phyloP scores from a whole-genome alignment of 139 green algal species.

The Chlamydomonas asymmetrica region DNA sequence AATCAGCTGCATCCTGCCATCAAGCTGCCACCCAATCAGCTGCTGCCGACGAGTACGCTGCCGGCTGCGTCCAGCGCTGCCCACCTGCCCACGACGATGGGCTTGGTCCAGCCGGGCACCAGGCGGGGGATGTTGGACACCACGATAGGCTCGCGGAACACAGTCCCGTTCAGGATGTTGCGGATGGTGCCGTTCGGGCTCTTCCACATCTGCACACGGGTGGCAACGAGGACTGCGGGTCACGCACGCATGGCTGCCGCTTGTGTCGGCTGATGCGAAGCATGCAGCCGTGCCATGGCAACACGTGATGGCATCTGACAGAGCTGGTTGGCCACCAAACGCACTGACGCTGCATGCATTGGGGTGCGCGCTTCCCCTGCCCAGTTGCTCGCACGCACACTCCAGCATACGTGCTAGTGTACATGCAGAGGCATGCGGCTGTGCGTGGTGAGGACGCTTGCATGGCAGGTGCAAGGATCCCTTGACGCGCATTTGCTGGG shows the following conservation, averaged over 20 bases:
- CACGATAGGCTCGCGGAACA: constrained; percentile 97
- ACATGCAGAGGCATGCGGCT: neutral
- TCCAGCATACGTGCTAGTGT: neutral
- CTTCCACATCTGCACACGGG: constrained; percentile 80
- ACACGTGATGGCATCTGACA: too few relatives aligned
- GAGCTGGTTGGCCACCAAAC: too few relatives aligned
- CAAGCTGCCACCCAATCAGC: too few relatives aligned
- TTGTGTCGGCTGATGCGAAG: too few relatives aligned
- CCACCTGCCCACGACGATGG: constrained; percentile 90
- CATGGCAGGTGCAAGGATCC: too few relatives aligned
- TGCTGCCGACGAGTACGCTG: too few relatives aligned
- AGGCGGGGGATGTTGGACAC: constrained; percentile 91
- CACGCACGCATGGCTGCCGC: too few relatives aligned
- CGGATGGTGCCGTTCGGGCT: constrained; percentile 91
- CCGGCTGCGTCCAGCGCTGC: neutral
- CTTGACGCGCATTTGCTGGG: neutral
- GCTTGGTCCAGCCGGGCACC: constrained; percentile 89
- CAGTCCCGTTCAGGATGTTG: constrained; percentile 77
- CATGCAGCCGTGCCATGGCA: too few relatives aligned
- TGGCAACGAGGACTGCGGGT: too few relatives aligned
- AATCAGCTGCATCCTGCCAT: too few relatives aligned
- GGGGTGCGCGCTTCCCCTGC: neutral
- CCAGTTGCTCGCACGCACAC: neutral
- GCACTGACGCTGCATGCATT: too few relatives aligned
- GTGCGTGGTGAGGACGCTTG: neutral